A percentile compares a stretch with the other conserved stretches of the same genome.
These are phyloP conservation scores for Mycena floridula DNA, from an alignment of 768 basidiomycete genomes.

Conservation along the genomic window DNA sequence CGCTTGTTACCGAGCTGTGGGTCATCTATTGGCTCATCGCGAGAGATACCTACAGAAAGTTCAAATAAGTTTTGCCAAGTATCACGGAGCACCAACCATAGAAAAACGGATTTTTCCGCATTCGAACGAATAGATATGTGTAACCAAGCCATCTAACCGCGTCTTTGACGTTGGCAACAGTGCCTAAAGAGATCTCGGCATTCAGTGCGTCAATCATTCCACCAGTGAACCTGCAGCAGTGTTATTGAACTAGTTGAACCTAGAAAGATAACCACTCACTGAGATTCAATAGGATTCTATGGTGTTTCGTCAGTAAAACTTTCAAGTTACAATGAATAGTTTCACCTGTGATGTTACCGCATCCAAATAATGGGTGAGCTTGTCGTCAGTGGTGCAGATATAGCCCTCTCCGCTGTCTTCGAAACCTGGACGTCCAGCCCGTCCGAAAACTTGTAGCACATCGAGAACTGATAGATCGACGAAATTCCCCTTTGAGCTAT, in stretches of 20 bases:
- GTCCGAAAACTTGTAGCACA: slow-evolving; percentile 95
- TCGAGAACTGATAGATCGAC: slow-evolving; percentile 92
- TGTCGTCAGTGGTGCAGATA: slow-evolving; percentile 93
- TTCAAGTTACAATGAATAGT: slow-evolving; percentile 9
- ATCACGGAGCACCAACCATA: slow-evolving; percentile 51
- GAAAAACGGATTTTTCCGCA: slow-evolving; percentile 84
- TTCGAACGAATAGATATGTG: slow-evolving; percentile 93
- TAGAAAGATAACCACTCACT: slow-evolving; percentile 39
- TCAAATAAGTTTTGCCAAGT: slow-evolving; percentile 2
- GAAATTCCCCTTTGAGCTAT: slow-evolving; percentile 84
- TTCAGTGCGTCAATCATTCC: slow-evolving; percentile 91
- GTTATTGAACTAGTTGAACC: not conserved
- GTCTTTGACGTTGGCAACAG: slow-evolving; percentile 81
- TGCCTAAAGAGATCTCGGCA: slow-evolving; percentile 92
- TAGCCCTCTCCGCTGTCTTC: slow-evolving; percentile 95
- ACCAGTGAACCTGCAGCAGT: slow-evolving; percentile 52
- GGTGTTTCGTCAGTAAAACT: slow-evolving; percentile 2
- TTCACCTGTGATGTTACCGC: slow-evolving; percentile 81
- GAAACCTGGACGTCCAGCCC: slow-evolving; percentile 84
- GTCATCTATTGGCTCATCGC: slow-evolving; percentile 64
- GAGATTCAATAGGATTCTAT: slow-evolving; percentile 93
- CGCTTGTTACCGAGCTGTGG: slow-evolving; percentile 68
- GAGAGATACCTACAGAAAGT: slow-evolving; percentile 54
- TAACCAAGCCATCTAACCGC: slow-evolving; percentile 95
- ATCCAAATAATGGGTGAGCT: slow-evolving; percentile 85